A percentile compares a stretch with the other conserved stretches of the same genome.
phyloP scores from a whole-genome alignment of 2,329 filamentous ascomycete genomes.

The Fusarium cicatricum region DNA sequence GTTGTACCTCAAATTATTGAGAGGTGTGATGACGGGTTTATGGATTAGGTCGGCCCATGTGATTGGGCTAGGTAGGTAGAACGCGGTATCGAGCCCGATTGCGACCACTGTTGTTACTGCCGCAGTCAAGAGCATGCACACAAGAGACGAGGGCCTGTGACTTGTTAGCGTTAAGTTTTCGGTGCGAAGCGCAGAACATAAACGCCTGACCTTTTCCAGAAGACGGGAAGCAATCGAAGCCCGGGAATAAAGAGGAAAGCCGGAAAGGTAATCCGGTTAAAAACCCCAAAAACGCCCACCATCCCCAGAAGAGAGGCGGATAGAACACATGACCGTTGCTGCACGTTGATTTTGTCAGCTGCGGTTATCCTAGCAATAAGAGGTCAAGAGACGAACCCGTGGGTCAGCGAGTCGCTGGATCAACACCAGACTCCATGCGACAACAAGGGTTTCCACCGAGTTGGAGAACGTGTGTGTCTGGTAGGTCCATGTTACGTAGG shows the following conservation, averaged over 20 bases:
- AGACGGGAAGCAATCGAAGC: constrained; percentile 84
- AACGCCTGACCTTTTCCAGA: constrained; percentile 74
- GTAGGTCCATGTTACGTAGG: constrained; percentile 98
- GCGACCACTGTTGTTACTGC: constrained; percentile 75
- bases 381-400: constrained; percentile 64
- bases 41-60: constrained; percentile 70
- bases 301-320: constrained; percentile 82
- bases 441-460: constrained; percentile 90
- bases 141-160: constrained; percentile 65
- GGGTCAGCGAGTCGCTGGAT: constrained; percentile 85
- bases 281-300: constrained; percentile 84
- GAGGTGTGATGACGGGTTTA: constrained; percentile 75
- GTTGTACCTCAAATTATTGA: constrained; percentile 83
- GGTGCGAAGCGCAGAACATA: constrained; percentile 16
- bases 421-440: constrained; percentile 92
- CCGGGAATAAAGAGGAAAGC: constrained; percentile 89
- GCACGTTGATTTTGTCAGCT: constrained; percentile 41
- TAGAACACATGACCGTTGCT: constrained; percentile 79
- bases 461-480: constrained; percentile 99
- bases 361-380: constrained; percentile 8
- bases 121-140: constrained; percentile 70
- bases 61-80: constrained; percentile 73
- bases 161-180: constrained; percentile 34
- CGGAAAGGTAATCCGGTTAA: constrained; percentile 97
- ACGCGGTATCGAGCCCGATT: constrained; percentile 83